Percentiles rank a stretch among this genome's conserved stretches.
These are phyloP conservation scores for Chlorophyllum brunneum DNA, from an alignment of 768 basidiomycete species.

Conservation along the genomic window DNA sequence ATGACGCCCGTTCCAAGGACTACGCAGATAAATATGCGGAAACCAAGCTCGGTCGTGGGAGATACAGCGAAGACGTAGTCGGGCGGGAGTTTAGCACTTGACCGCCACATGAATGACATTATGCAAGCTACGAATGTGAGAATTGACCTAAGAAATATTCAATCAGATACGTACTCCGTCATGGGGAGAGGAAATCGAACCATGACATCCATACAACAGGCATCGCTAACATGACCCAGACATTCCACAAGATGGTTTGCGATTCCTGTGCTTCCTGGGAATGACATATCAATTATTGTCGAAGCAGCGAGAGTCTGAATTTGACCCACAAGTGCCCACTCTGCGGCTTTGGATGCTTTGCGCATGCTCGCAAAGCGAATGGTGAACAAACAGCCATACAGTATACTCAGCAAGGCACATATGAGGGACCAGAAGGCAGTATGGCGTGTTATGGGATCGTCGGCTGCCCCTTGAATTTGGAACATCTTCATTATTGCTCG, in stretches of 20 bases:
- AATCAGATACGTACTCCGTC: not conserved
- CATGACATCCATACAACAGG: slow-evolving; percentile 14
- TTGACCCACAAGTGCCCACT: slow-evolving; percentile 49
- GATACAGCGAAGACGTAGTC: not conserved
- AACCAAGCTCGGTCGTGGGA: slow-evolving; percentile 17
- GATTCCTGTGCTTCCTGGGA: slow-evolving; percentile 44
- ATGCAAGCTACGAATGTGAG: slow-evolving; percentile 44
- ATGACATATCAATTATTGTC: not conserved
- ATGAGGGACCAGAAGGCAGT: slow-evolving; percentile 50
- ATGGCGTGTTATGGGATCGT: slow-evolving; percentile 50
- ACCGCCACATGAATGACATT: slow-evolving; percentile 62
- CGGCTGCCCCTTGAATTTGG: slow-evolving; percentile 32
- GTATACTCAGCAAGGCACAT: slow-evolving; percentile 55
- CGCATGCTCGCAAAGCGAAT: slow-evolving; percentile 62
- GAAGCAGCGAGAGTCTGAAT: not conserved
- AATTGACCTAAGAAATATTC: not conserved
- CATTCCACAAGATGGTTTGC: slow-evolving; percentile 44
- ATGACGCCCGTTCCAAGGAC: slow-evolving; percentile 49
- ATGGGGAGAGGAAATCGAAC: not conserved
- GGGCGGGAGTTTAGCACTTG: slow-evolving; percentile 30
- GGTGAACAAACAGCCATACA: slow-evolving; percentile 59
- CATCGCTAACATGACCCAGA: slow-evolving; percentile 36
- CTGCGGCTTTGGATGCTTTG: slow-evolving; percentile 54
- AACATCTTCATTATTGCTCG: slow-evolving; percentile 29
- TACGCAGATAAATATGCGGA: slow-evolving; percentile 29